phyloP scores from a whole-genome alignment of 192 early-diverging fungal genomes.

The Chytriomyces hyalinus region DNA sequence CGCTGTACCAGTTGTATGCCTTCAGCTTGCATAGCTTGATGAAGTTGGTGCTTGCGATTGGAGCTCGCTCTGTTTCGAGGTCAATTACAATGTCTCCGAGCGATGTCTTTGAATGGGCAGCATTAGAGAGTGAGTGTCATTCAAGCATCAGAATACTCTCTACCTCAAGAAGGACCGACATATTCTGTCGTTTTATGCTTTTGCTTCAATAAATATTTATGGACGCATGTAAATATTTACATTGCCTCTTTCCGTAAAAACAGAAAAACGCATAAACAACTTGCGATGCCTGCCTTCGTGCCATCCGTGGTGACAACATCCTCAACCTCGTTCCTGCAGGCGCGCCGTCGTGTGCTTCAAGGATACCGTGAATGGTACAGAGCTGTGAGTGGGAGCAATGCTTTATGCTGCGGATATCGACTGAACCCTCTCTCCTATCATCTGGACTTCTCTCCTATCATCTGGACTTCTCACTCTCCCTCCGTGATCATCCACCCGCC shows the following conservation, averaged over 20 bases:
- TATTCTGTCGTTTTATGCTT: no score
- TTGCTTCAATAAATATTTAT: no score
- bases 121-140: constrained; percentile 64
- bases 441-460: background rate
- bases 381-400: constrained; percentile 1
- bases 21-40: constrained; percentile 89
- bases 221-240: no score
- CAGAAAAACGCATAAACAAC: no score
- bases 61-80: constrained; percentile 75
- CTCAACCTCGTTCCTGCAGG: constrained; percentile 33
- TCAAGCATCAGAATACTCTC: no score
- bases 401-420: background rate
- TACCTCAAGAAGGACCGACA: no score
- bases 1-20: constrained; percentile 73
- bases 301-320: constrained; percentile 20
- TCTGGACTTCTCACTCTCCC: background rate
- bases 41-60: constrained; percentile 76
- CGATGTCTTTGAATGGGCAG: constrained; percentile 79
- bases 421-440: background rate
- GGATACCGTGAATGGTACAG: constrained; percentile 34
- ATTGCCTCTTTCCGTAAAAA: no score
- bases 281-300: background rate
- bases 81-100: constrained; percentile 89
- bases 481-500: background rate
- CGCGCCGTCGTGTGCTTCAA: constrained; percentile 16